phyloP scores from a whole-genome alignment of 2,329 filamentous ascomycete species.

The Rutstroemia sp. region DNA sequence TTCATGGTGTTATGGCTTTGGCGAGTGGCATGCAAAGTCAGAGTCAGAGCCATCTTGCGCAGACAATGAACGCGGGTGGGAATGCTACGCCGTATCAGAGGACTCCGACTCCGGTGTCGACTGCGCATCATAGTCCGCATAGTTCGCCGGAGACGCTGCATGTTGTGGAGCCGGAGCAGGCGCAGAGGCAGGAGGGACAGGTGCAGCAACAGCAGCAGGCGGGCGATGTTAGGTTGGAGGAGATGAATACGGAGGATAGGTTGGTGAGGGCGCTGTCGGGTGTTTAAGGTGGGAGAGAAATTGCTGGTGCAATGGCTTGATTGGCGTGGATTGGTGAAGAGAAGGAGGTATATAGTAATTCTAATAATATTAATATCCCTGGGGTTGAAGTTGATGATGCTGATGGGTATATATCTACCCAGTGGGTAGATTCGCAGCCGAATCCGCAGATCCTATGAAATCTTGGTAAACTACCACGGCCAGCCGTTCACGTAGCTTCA shows the following conservation, averaged over 20 bases:
- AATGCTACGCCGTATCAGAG: neutral
- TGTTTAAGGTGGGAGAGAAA: neutral
- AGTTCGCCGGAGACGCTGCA: conserved; percentile 13
- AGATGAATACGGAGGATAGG: neutral
- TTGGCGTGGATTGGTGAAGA: neutral
- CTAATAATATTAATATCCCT: too few relatives aligned
- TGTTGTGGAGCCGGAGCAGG: conserved; percentile 12
- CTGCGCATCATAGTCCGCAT: neutral
- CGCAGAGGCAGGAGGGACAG: neutral
- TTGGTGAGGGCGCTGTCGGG: neutral
- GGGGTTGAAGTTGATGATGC: too few relatives aligned
- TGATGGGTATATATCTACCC: too few relatives aligned
- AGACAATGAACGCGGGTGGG: neutral
- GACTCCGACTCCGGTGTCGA: neutral
- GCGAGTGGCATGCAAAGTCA: conserved; percentile 37
- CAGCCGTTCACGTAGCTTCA: too few relatives aligned
- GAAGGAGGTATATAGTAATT: neutral
- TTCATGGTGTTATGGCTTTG: conserved; percentile 53
- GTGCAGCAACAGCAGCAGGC: neutral
- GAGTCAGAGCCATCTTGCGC: neutral
- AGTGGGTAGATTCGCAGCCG: too few relatives aligned
- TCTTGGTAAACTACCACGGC: too few relatives aligned
- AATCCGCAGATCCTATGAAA: too few relatives aligned
- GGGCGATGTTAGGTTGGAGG: neutral
- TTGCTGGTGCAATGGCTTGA: neutral